Base-by-base conservation (phyloP, 345 rosid genomes). In the Syzygium aromaticum region DNA sequence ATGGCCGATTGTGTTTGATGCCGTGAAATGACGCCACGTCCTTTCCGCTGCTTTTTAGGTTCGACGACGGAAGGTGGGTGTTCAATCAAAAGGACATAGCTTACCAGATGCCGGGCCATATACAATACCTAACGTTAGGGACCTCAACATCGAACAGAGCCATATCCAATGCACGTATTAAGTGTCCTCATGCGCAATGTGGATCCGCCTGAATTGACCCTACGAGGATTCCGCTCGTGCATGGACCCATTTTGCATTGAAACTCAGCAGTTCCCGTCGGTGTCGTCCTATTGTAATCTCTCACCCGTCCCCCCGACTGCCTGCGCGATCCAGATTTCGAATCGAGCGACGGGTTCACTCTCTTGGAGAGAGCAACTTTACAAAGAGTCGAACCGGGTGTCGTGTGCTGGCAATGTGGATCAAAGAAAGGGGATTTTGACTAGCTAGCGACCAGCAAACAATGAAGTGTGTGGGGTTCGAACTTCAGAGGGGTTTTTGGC, bases 281-380 rank as follows among this genome's bases (percentile, higher is more conserved):
- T 13, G 2, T 19, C 80, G 14, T 21, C 78, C 49, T 25, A 38
- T 33, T 73, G 14, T 19, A 73, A 33, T 33, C 80, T 73, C 22
- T 19, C 7, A 2, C 3, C 25, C 1, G 25, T 13, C 15, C 0
- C 1, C 15, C n/a, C 61, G 2, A 3, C 59, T 4, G 10, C 11
- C 23, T 0, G 3, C 7, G 5, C 22, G 25, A 53, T 53, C 56
- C 56, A 53, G 19, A 21, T 53, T 53, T 15, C 21, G 54, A 52
- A 19, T 15, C 21, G 25, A 54, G 59, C 8, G 2, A 38, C 27
- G 1, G 12, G 49, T 5, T 73, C 8, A 5, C 38, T 73, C 3
- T 6, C 49, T 0, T 43, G 46, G 25, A 2, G 80, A 73, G 49
- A 38, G 82, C 49, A 27, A 38, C 82, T 21, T 38, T 11, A 73